Evolutionary conservation across 1,284 basidiomycete species (phyloP).

Genomic region (Gymnopus androsaceus): DNA sequence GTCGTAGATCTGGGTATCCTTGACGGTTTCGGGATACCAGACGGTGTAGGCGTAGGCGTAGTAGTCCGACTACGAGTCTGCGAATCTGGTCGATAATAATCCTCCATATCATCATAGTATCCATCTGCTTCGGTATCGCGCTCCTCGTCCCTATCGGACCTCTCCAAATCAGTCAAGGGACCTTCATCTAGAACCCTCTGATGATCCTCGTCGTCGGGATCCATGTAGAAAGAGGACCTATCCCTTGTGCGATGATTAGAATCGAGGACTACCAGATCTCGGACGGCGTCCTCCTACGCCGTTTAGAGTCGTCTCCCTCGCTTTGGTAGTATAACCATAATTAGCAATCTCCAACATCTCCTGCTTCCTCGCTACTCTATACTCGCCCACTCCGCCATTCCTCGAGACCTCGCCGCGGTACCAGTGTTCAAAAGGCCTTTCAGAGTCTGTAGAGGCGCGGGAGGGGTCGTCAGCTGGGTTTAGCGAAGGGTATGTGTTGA

Average conservation of each 20-base stretch:
- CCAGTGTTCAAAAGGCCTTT: conserved; percentile 80
- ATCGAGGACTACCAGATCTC: too few species aligned
- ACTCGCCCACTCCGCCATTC: conserved; percentile 79
- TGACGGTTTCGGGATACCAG: conserved; percentile 25
- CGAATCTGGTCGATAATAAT: conserved; percentile 24
- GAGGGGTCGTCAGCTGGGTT: conserved; percentile 31
- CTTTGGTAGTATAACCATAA: conserved; percentile 60
- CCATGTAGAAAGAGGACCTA: too few species aligned
- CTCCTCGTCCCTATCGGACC: conserved; percentile 60
- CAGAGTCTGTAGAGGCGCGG: conserved; percentile 55
- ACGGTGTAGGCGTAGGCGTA: conserved; percentile 30
- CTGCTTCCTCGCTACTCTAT: conserved; percentile 65
- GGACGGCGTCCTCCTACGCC: conserved; percentile 20
- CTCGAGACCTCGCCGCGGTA: conserved; percentile 78
- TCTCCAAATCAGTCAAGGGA: conserved; percentile 66
- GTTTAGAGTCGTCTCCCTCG: too few species aligned
- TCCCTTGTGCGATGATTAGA: too few species aligned
- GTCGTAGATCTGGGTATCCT: conserved; percentile 27
- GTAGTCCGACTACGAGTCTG: conserved; percentile 14
- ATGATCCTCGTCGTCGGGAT: conserved; percentile 59
- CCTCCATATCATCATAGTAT: conserved; percentile 14
- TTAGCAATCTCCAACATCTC: conserved; percentile 84
- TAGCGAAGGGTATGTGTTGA: conserved; percentile 35
- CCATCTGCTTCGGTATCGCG: conserved; percentile 24
- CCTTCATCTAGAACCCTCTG: conserved; percentile 67